phyloP scores from a whole-genome alignment of 1,139 yeast genomes.

The Entelexis sorbosivorans region DNA sequence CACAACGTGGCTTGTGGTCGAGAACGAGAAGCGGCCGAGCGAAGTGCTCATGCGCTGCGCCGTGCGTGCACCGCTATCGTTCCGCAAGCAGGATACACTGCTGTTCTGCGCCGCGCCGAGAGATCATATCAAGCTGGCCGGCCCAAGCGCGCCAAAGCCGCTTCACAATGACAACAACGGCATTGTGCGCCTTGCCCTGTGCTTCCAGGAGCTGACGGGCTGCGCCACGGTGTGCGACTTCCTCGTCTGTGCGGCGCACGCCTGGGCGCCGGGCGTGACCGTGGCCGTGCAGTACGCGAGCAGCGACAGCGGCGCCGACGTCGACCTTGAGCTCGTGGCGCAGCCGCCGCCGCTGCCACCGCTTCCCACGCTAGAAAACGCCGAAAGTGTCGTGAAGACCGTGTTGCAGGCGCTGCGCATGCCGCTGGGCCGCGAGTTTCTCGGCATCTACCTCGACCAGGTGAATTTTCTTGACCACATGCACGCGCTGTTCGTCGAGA shows the following conservation, averaged over 20 bases:
- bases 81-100: constrained; percentile 85
- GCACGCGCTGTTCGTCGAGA: constrained; percentile 41
- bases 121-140: neutral
- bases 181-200: constrained; percentile 59
- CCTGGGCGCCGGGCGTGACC: neutral
- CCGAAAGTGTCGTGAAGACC: constrained; percentile 39
- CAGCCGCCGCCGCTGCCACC: constrained; percentile 56
- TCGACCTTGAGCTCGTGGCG: constrained; percentile 48
- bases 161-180: constrained; percentile 27
- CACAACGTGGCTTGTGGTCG: constrained; percentile 55
- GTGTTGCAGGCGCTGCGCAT: constrained; percentile 26
- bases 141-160: neutral
- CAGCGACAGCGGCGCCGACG: constrained; percentile 10
- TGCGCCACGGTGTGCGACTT: constrained; percentile 78
- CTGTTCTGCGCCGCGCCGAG: constrained; percentile 78
- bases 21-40: constrained; percentile 53
- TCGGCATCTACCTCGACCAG: constrained; percentile 27
- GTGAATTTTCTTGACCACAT: constrained; percentile 44
- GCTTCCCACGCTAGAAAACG: constrained; percentile 37
- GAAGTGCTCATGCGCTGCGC: constrained; percentile 53
- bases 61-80: constrained; percentile 66
- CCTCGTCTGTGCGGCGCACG: constrained; percentile 39
- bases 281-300: constrained; percentile 10
- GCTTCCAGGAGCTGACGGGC: constrained; percentile 87
- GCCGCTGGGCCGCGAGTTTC: constrained; percentile 30